phyloP scores from a whole-genome alignment of 129 eudicot genomes.

The Tanacetum coccineum region DNA sequence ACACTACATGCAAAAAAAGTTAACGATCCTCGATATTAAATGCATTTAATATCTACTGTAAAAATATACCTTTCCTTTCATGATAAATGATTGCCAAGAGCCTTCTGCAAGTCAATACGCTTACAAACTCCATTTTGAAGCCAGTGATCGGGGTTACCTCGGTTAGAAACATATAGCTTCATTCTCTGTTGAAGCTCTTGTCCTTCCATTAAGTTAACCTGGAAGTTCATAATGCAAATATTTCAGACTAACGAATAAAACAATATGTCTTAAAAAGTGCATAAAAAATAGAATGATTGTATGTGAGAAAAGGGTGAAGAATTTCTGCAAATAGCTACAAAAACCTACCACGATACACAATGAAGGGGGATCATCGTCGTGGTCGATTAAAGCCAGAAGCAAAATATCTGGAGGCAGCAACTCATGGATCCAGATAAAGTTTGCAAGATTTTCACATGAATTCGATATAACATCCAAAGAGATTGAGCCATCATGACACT shows the following conservation, averaged over 20 bases:
- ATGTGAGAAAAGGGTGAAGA: not conserved
- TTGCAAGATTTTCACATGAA: slow-evolving; percentile 74
- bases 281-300: not conserved
- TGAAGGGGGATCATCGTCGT: slow-evolving; percentile 97
- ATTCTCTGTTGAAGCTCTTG: slow-evolving; percentile 92
- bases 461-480: slow-evolving; percentile 72
- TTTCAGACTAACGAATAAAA: not conserved
- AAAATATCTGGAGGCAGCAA: slow-evolving; percentile 85
- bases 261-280: not conserved
- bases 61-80: slow-evolving; percentile 74
- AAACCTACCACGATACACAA: slow-evolving; percentile 75
- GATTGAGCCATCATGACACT: slow-evolving; percentile 1
- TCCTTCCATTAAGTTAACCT: slow-evolving; percentile 85
- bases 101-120: slow-evolving; percentile 82
- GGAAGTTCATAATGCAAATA: slow-evolving; percentile 13
- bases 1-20: not conserved
- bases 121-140: slow-evolving; percentile 66
- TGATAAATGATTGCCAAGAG: slow-evolving; percentile 91
- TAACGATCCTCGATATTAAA: not conserved
- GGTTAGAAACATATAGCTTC: slow-evolving; percentile 58
- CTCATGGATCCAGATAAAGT: slow-evolving; percentile 93
- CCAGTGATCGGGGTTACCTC: slow-evolving; percentile 97
- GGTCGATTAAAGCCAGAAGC: slow-evolving; percentile 81
- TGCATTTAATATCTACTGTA: not conserved
- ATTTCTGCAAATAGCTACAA: not conserved